Conservation (phyloP, 805 yeast genomes). For the Kazachstania kunashirensis region DNA sequence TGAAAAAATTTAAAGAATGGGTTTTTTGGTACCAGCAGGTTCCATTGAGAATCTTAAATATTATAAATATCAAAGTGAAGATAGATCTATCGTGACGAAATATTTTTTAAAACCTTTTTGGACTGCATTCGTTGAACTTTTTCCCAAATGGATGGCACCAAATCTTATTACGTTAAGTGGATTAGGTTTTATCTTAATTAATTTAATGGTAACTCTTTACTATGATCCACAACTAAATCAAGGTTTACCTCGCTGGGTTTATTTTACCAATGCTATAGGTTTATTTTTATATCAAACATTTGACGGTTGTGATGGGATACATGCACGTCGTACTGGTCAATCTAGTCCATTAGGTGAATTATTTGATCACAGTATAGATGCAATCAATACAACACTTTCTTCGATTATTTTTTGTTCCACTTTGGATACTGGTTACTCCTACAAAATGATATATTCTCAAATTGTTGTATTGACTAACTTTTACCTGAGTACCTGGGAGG, state of each 20-base stretch:
- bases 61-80: slow-evolving; percentile 64
- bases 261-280: slow-evolving; percentile 68
- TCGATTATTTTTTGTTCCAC: slow-evolving; percentile 65
- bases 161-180: slow-evolving; percentile 84
- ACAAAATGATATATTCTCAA: slow-evolving; percentile 51
- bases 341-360: slow-evolving; percentile 90
- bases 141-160: slow-evolving; percentile 88
- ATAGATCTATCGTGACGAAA: slow-evolving; percentile 67
- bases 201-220: slow-evolving; percentile 54
- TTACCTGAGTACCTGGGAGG: slow-evolving; percentile 92
- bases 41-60: slow-evolving; percentile 44
- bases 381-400: slow-evolving; percentile 72
- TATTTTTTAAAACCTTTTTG: slow-evolving; percentile 76
- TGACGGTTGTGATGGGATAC: slow-evolving; percentile 94
- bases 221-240: slow-evolving; percentile 59
- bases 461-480: slow-evolving; percentile 73
- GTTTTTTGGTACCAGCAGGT: slow-evolving; percentile 49
- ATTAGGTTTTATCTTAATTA: slow-evolving; percentile 55
- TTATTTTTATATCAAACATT: slow-evolving; percentile 87
- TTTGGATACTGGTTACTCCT: slow-evolving; percentile 65
- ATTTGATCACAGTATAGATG: slow-evolving; percentile 80
- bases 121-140: slow-evolving; percentile 55
- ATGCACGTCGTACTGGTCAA: slow-evolving; percentile 92
- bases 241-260: slow-evolving; percentile 65
- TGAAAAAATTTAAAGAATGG: no score